A percentile compares a stretch with the other conserved stretches of the same genome.
Conservation (phyloP, 2,329 filamentous ascomycete genomes). For the Immersiporthe knoxdaviesiana region DNA sequence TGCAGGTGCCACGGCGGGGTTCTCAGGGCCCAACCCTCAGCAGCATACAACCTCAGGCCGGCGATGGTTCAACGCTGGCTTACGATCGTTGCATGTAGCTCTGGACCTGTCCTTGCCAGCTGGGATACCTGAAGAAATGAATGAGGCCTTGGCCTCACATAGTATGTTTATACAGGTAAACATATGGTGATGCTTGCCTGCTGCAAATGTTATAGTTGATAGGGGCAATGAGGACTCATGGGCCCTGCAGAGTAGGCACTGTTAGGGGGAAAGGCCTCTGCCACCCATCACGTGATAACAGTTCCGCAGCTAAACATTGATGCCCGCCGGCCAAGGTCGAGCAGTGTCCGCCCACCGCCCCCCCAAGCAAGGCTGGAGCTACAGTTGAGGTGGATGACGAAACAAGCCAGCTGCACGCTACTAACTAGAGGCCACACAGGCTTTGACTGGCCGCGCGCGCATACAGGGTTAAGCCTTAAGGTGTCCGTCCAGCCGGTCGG, state of each 20-base stretch:
- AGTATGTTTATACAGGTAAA: background rate
- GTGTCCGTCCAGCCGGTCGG: background rate
- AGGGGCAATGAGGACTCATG: background rate
- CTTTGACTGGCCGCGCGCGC: too few species aligned
- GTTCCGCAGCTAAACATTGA: background rate
- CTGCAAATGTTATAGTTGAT: background rate
- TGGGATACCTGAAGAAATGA: background rate
- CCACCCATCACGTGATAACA: background rate
- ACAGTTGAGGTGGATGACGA: constrained; percentile 10
- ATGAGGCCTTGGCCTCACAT: background rate
- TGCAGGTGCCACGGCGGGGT: background rate
- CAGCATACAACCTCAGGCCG: background rate
- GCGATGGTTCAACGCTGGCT: background rate
- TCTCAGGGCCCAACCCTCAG: background rate
- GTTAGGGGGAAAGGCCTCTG: background rate
- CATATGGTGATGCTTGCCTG: background rate
- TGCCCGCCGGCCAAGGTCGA: background rate
- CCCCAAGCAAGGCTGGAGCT: constrained; percentile 9
- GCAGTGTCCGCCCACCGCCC: background rate
- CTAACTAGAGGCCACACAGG: background rate
- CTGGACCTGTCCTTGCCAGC: background rate
- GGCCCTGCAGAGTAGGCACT: background rate
- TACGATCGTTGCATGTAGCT: too few species aligned
- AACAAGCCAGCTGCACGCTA: constrained; percentile 6
- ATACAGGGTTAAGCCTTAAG: background rate